These are phyloP conservation scores for Phytopythium montanum DNA, from an alignment of 352 stramenopile genomes.

Conservation along the genomic window DNA sequence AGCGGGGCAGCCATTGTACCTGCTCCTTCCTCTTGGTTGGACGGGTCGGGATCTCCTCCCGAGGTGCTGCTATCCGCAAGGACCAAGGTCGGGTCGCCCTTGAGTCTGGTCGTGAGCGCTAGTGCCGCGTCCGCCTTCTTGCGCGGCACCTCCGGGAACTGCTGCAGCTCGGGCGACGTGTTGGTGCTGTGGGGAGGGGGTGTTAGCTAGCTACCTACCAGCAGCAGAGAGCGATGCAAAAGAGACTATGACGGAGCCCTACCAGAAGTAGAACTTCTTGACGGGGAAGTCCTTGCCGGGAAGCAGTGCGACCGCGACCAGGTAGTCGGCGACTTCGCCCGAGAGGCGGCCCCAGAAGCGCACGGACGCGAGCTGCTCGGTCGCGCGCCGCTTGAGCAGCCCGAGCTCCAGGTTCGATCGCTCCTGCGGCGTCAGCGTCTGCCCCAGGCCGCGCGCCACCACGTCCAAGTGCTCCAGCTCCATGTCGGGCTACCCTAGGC, in stretches of 20 bases:
- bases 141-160: conserved; percentile 69
- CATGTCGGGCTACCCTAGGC: conserved; percentile 20
- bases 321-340: conserved; percentile 65
- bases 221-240: conserved; percentile 12
- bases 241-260: not conserved
- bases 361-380: conserved; percentile 55
- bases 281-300: conserved; percentile 60
- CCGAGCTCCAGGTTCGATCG: conserved; percentile 74
- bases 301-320: conserved; percentile 58
- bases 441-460: conserved; percentile 60
- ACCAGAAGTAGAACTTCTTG: conserved; percentile 88
- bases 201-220: not conserved
- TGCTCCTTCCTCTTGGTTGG: conserved; percentile 8
- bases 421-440: conserved; percentile 70
- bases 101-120: conserved; percentile 47
- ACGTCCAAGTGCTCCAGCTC: conserved; percentile 76
- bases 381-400: conserved; percentile 61
- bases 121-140: conserved; percentile 44
- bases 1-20: conserved; percentile 23
- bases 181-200: conserved; percentile 41
- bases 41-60: not conserved
- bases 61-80: conserved; percentile 35
- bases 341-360: conserved; percentile 70
- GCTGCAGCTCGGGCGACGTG: conserved; percentile 68
- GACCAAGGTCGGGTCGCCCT: conserved; percentile 64